These are phyloP conservation scores for Helenozyma rhizophorensis DNA, from an alignment of 805 yeast genomes.

Conservation along the genomic window DNA sequence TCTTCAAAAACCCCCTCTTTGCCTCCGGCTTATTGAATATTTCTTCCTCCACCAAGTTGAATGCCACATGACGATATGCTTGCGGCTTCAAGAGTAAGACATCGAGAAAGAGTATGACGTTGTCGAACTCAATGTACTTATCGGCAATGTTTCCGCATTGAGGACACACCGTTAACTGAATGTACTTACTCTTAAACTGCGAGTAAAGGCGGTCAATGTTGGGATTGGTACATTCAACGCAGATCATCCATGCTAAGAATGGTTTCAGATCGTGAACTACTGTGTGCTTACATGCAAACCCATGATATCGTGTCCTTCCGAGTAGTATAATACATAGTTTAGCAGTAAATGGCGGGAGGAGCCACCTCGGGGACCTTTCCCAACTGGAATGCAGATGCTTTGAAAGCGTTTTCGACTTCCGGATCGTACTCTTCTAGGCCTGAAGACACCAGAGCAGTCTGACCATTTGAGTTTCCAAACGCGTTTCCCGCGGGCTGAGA, in stretches of 20 bases:
- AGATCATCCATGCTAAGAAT: constrained; percentile 64
- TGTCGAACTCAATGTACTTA: constrained; percentile 86
- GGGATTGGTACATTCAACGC: constrained; percentile 74
- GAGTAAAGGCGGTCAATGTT: constrained; percentile 65
- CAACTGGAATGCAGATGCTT: constrained; percentile 43
- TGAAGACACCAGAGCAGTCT: no score
- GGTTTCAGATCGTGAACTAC: no score
- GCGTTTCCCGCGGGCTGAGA: no score
- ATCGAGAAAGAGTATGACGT: constrained; percentile 79
- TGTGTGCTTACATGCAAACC: no score
- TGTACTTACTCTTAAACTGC: constrained; percentile 70
- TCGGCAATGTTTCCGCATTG: constrained; percentile 75
- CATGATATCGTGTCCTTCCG: no score
- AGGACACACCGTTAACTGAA: constrained; percentile 72
- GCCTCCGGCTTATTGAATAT: constrained; percentile 8
- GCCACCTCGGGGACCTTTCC: constrained; percentile 70
- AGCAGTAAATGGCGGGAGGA: constrained; percentile 45
- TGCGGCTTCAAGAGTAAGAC: constrained; percentile 78
- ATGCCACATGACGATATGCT: constrained; percentile 83
- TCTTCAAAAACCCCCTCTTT: constrained; percentile 1
- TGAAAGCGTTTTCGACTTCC: constrained; percentile 44
- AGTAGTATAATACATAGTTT: no score
- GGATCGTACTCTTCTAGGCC: constrained; percentile 14
- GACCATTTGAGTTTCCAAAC: no score
- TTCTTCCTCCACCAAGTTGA: constrained; percentile 49